phyloP scores from a whole-genome alignment of 2,329 filamentous ascomycete genomes.

The Xylaria sp. region DNA sequence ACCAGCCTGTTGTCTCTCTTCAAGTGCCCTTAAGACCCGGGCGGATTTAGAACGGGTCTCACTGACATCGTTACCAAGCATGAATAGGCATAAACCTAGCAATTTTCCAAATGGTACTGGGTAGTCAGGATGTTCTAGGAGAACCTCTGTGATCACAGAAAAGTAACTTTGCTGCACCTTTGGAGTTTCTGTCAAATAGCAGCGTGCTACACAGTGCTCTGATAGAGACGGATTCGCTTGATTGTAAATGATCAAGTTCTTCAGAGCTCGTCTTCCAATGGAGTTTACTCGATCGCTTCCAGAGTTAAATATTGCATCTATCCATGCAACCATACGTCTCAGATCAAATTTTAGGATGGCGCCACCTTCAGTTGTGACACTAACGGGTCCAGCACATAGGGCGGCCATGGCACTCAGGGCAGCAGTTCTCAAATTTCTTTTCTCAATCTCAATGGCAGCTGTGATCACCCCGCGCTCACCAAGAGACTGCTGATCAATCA shows the following conservation, averaged over 20 bases:
- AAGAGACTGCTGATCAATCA: slow-evolving; percentile 81
- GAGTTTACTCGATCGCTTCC: slow-evolving; percentile 91
- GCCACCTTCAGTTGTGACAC: slow-evolving; percentile 86
- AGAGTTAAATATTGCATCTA: slow-evolving; percentile 93
- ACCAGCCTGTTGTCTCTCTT: slow-evolving; percentile 77
- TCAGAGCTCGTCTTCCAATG: slow-evolving; percentile 87
- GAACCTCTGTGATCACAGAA: slow-evolving; percentile 86
- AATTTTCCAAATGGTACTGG: slow-evolving; percentile 90
- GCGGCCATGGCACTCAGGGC: slow-evolving; percentile 96
- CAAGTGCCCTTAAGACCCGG: slow-evolving; percentile 80
- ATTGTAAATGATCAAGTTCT: slow-evolving; percentile 91
- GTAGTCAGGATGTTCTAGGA: slow-evolving; percentile 85
- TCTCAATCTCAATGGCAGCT: slow-evolving; percentile 96
- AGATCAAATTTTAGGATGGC: slow-evolving; percentile 92
- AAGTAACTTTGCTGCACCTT: slow-evolving; percentile 97
- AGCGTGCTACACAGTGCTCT: slow-evolving; percentile 90
- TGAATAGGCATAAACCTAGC: slow-evolving; percentile 87
- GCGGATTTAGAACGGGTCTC: slow-evolving; percentile 90
- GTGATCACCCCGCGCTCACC: slow-evolving; percentile 82
- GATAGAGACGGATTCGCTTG: slow-evolving; percentile 85
- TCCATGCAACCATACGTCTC: slow-evolving; percentile 91
- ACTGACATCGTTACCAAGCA: slow-evolving; percentile 89
- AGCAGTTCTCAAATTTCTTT: slow-evolving; percentile 87
- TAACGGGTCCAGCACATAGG: slow-evolving; percentile 86
- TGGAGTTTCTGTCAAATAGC: slow-evolving; percentile 81